Evolutionary conservation across 2,329 filamentous ascomycete genomes (phyloP).

Genomic region (Stachybotrys elegans): DNA sequence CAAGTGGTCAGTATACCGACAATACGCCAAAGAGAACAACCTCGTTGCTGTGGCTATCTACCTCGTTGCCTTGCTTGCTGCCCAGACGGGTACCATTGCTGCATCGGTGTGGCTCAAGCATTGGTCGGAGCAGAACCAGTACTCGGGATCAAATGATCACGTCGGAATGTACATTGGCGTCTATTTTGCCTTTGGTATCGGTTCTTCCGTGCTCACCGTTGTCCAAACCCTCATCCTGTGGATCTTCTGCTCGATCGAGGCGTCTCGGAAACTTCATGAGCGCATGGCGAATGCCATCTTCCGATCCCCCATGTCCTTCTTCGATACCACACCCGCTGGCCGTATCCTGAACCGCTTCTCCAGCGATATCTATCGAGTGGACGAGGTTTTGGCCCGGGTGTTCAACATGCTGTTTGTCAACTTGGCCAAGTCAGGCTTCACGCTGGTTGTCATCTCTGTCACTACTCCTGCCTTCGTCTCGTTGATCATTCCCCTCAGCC

Average conservation of each 20-base stretch:
- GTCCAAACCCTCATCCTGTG: slow-evolving; percentile 91
- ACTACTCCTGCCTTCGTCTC: slow-evolving; percentile 76
- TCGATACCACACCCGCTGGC: slow-evolving; percentile 95
- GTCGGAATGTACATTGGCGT: slow-evolving; percentile 90
- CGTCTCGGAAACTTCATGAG: slow-evolving; percentile 93
- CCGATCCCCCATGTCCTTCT: slow-evolving; percentile 96
- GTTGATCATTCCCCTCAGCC: slow-evolving; percentile 74
- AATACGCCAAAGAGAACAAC: slow-evolving; percentile 95
- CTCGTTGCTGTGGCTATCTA: slow-evolving; percentile 79
- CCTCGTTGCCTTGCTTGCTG: slow-evolving; percentile 66
- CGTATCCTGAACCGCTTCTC: slow-evolving; percentile 96
- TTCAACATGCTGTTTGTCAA: slow-evolving; percentile 97
- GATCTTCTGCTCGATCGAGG: slow-evolving; percentile 99
- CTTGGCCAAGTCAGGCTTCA: slow-evolving; percentile 71
- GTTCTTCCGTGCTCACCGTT: slow-evolving; percentile 78
- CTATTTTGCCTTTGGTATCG: slow-evolving; percentile 92
- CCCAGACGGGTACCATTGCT: slow-evolving; percentile 79
- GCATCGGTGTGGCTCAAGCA: slow-evolving; percentile 87
- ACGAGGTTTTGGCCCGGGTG: slow-evolving; percentile 89
- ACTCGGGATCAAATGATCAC: slow-evolving; percentile 61
- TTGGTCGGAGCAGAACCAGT: slow-evolving; percentile 79
- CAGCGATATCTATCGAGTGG: slow-evolving; percentile 74
- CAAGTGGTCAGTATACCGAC: slow-evolving; percentile 86
- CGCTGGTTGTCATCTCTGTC: slow-evolving; percentile 76
- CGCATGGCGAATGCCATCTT: slow-evolving; percentile 97